Percentiles rank a stretch among this genome's conserved stretches.
These are phyloP conservation scores for Cyberlindnera galapagoensis DNA, from an alignment of 805 yeast genomes.

Conservation along the genomic window DNA sequence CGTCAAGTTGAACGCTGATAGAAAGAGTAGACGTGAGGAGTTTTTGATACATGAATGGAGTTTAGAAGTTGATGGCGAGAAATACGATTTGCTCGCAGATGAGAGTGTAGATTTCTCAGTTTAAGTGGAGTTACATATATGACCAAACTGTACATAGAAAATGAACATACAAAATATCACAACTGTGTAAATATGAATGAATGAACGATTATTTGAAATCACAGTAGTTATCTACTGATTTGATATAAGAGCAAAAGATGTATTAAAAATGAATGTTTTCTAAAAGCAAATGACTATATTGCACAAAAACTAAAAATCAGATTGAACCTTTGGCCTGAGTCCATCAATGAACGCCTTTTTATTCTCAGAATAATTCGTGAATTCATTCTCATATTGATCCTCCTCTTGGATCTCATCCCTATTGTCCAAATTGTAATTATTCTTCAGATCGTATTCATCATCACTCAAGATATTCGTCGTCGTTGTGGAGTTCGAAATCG, in stretches of 20 bases:
- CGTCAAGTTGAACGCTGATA: slow-evolving; percentile 61
- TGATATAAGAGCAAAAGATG: not conserved
- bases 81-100: slow-evolving; percentile 45
- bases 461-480: slow-evolving; percentile 5
- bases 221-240: too few relatives aligned
- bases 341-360: slow-evolving; percentile 35
- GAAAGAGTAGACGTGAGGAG: slow-evolving; percentile 50
- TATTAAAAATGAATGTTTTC: not conserved
- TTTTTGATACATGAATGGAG: slow-evolving; percentile 62
- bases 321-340: slow-evolving; percentile 30
- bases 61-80: slow-evolving; percentile 39
- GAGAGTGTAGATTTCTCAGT: slow-evolving; percentile 27
- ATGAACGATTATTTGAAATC: too few relatives aligned
- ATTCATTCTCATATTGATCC: slow-evolving; percentile 39
- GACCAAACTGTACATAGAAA: not conserved
- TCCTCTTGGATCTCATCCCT: slow-evolving; percentile 33
- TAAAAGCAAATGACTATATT: too few relatives aligned
- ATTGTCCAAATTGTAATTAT: slow-evolving; percentile 26
- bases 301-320: not conserved
- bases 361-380: slow-evolving; percentile 38
- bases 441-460: slow-evolving; percentile 26
- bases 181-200: too few relatives aligned
- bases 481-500: slow-evolving; percentile 12
- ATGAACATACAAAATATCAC: not conserved
- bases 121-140: slow-evolving; percentile 2